Conservation (phyloP, 2,329 filamentous ascomycete species). For the Colletotrichum shisoi region DNA sequence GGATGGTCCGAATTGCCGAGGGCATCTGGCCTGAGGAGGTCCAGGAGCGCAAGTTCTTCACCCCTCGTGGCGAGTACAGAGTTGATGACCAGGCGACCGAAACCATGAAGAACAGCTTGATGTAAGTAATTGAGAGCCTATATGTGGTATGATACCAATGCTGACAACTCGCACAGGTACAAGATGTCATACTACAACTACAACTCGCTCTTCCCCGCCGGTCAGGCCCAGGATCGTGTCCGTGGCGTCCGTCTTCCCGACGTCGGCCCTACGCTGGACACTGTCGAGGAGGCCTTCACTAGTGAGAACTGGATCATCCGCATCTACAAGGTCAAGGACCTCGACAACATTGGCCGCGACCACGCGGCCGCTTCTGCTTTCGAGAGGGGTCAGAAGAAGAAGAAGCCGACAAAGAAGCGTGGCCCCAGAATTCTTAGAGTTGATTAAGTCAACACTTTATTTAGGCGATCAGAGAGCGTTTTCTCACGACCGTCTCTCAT, state of each 20-base stretch:
- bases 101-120: conserved; percentile 98
- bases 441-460: conserved; percentile 61
- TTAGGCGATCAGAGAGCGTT: conserved; percentile 9
- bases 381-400: conserved; percentile 83
- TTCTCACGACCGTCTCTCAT: conserved; percentile 23
- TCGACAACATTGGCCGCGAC: conserved; percentile 93
- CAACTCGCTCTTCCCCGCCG: conserved; percentile 86
- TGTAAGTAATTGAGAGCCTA: conserved; percentile 69
- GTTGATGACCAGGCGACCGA: conserved; percentile 93
- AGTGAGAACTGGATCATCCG: conserved; percentile 99
- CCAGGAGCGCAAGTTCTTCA: conserved; percentile 97
- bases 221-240: conserved; percentile 90
- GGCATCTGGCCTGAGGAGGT: conserved; percentile 99
- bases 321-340: conserved; percentile 99
- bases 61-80: conserved; percentile 88
- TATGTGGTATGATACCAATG: background rate
- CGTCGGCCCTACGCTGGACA: conserved; percentile 83
- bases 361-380: conserved; percentile 75
- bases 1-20: conserved; percentile 99
- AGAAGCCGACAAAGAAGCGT: conserved; percentile 75
- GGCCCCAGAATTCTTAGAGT: conserved; percentile 75
- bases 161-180: conserved; percentile 71
- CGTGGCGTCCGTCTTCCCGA: conserved; percentile 82
- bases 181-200: conserved; percentile 99
- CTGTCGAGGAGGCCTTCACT: conserved; percentile 95